Conservation (phyloP, 2,329 filamentous ascomycete genomes). For the Trichoderma hamatum region DNA sequence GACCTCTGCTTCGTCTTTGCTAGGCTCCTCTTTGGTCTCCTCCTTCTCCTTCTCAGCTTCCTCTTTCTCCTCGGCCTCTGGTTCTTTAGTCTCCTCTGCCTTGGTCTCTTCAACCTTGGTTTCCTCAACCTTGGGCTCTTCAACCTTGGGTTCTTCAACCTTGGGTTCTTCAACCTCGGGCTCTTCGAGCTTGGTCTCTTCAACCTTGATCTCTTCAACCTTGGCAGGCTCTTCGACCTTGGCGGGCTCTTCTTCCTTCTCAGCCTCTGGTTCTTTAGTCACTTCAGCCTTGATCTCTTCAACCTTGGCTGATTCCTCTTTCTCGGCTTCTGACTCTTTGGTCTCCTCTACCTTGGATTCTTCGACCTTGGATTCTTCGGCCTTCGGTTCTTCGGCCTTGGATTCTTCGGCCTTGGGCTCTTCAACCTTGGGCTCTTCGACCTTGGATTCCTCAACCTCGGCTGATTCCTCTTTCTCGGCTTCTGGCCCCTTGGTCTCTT, state of each 20-base stretch:
- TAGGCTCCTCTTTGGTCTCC: conserved; percentile 18
- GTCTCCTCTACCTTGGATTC: conserved; percentile 52
- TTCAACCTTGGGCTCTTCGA: conserved; percentile 25
- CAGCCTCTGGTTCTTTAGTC: background rate
- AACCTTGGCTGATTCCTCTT: conserved; percentile 14
- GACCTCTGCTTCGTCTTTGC: conserved; percentile 23
- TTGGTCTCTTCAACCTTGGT: background rate
- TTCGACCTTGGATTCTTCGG: conserved; percentile 35
- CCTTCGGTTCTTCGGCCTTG: conserved; percentile 19
- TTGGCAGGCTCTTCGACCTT: conserved; percentile 11
- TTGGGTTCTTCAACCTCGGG: conserved; percentile 28
- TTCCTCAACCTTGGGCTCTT: conserved; percentile 24
- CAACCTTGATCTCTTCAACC: background rate
- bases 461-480: conserved; percentile 28
- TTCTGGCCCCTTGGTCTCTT: conserved; percentile 24
- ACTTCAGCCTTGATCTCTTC: background rate
- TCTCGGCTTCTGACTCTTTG: conserved; percentile 26
- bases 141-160: conserved; percentile 23
- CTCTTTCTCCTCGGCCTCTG: conserved; percentile 17
- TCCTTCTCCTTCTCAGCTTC: background rate
- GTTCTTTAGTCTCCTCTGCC: conserved; percentile 22
- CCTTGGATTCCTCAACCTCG: conserved; percentile 23
- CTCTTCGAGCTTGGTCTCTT: conserved; percentile 21
- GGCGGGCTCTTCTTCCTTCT: background rate
- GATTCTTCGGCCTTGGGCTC: background rate